Conservation (phyloP, 2,329 filamentous ascomycete species). For the Didymella exigua region DNA sequence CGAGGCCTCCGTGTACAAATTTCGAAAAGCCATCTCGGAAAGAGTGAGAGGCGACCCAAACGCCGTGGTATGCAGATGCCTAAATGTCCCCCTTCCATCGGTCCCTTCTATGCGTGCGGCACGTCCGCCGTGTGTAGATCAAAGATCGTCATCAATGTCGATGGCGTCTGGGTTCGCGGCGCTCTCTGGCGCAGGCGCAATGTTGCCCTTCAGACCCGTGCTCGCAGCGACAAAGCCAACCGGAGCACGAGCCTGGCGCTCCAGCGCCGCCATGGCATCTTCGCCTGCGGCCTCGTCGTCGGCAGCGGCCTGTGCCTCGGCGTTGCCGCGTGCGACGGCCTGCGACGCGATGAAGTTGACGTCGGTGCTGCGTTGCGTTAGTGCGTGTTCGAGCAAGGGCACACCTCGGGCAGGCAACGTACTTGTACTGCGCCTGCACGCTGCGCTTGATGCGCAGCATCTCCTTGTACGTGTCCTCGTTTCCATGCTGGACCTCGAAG, state of each 20-base stretch:
- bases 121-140: not conserved
- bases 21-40: not conserved
- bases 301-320: constrained; percentile 42
- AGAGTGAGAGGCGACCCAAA: not conserved
- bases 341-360: constrained; percentile 98
- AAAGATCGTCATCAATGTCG: constrained; percentile 66
- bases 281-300: constrained; percentile 59
- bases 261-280: constrained; percentile 88
- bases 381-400: not conserved
- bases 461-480: constrained; percentile 99
- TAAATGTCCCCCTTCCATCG: not conserved
- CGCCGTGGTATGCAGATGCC: not conserved
- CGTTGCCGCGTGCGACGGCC: constrained; percentile 80
- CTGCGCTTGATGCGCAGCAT: constrained; percentile 98
- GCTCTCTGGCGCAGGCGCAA: constrained; percentile 51
- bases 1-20: not conserved
- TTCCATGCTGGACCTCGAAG: constrained; percentile 97
- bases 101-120: not conserved
- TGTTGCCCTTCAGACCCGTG: constrained; percentile 70
- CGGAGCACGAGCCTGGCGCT: constrained; percentile 85
- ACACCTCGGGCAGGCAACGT: constrained; percentile 39
- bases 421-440: constrained; percentile 96
- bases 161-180: constrained; percentile 84
- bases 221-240: constrained; percentile 90
- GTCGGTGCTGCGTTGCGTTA: constrained; percentile 69